These are phyloP conservation scores for Eucalyptus paniculata DNA, from an alignment of 345 rosid genomes.

Conservation along the genomic window DNA sequence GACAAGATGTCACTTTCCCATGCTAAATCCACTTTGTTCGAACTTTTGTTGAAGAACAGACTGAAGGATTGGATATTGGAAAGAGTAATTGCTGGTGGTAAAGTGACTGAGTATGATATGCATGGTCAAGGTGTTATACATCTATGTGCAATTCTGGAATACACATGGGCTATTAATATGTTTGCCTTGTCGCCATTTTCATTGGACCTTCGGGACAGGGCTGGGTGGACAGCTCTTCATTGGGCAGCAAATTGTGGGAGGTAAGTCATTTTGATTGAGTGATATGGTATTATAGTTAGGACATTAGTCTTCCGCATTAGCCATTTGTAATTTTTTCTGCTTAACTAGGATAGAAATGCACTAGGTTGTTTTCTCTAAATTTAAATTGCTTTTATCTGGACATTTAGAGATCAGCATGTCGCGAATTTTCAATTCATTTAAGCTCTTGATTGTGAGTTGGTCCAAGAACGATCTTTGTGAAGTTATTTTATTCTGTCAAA, in stretches of 20 bases:
- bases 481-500: not conserved
- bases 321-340: not conserved
- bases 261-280: slow-evolving; percentile 11
- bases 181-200: slow-evolving; percentile 75
- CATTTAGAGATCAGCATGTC: not conserved
- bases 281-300: not conserved
- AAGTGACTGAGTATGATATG: slow-evolving; percentile 43
- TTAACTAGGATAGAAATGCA: not conserved
- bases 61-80: slow-evolving; percentile 87
- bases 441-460: not conserved
- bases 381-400: not conserved
- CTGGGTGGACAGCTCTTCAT: slow-evolving; percentile 98
- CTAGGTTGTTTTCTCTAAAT: not conserved
- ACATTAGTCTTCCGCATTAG: not conserved
- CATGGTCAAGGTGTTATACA: slow-evolving; percentile 88
- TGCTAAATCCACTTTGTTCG: slow-evolving; percentile 59
- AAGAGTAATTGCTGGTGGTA: slow-evolving; percentile 55
- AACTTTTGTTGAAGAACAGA: slow-evolving; percentile 60
- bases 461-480: not conserved
- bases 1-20: slow-evolving; percentile 27
- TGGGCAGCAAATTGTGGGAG: slow-evolving; percentile 95
- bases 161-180: slow-evolving; percentile 71
- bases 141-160: slow-evolving; percentile 81
- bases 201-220: slow-evolving; percentile 73
- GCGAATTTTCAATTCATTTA: not conserved